phyloP scores from a whole-genome alignment of 2,329 filamentous ascomycete species.

The Aspergillus clavatus region DNA sequence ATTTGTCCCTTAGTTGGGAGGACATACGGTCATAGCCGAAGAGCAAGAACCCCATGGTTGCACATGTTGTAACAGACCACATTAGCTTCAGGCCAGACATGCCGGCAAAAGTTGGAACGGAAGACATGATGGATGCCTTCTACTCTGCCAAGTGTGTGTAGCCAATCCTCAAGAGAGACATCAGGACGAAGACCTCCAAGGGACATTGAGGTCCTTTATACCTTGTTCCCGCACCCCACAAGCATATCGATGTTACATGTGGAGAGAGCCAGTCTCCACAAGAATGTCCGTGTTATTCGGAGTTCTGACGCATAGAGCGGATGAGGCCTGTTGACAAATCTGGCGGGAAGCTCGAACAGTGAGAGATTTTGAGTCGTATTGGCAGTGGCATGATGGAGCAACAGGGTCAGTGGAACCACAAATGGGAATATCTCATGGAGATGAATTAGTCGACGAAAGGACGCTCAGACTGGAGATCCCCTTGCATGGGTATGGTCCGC shows the following conservation, averaged over 20 bases:
- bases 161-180: too few relatives aligned
- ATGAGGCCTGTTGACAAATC: neutral
- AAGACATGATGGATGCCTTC: too few relatives aligned
- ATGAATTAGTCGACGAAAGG: neutral
- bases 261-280: neutral
- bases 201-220: neutral
- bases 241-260: neutral
- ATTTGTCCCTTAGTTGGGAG: neutral
- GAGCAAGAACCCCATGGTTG: conserved; percentile 59
- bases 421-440: neutral
- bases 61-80: conserved; percentile 56
- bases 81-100: conserved; percentile 55
- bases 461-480: neutral
- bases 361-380: neutral
- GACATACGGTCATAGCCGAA: conserved; percentile 53
- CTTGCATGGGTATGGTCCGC: neutral
- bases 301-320: neutral
- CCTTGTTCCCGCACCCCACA: neutral
- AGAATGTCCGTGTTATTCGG: neutral
- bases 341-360: neutral
- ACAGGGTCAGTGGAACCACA: neutral
- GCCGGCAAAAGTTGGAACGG: too few relatives aligned
- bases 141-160: too few relatives aligned
- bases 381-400: neutral
- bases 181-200: too few relatives aligned